Percentiles rank a stretch among this genome's conserved stretches.
These are phyloP conservation scores for Physcomitrellopsis africana DNA, from an alignment of 225 moss, liverwort and hornwort genomes.

Conservation along the genomic window DNA sequence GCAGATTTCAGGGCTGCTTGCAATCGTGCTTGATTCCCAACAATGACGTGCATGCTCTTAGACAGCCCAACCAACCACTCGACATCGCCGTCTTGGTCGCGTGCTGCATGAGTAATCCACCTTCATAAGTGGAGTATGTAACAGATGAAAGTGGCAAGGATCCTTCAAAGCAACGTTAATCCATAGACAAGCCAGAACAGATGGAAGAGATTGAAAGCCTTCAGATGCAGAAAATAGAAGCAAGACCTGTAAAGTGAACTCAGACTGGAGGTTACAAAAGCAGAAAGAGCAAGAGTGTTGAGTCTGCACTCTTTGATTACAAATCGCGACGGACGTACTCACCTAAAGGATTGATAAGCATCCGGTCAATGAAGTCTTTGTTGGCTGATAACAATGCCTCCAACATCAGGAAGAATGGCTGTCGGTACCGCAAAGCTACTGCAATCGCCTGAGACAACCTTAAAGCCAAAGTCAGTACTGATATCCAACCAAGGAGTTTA, in stretches of 20 bases:
- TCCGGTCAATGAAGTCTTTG: constrained; percentile 58
- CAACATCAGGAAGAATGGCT: constrained; percentile 53
- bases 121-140: constrained; percentile 12
- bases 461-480: constrained; percentile 39
- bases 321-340: constrained; percentile 16
- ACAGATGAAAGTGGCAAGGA: constrained; percentile 1
- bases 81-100: constrained; percentile 61
- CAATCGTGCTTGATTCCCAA: constrained; percentile 44
- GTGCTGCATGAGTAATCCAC: constrained; percentile 31
- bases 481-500: background rate
- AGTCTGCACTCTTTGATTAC: background rate
- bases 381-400: constrained; percentile 53
- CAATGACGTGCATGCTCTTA: constrained; percentile 45
- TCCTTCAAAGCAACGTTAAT: background rate
- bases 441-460: constrained; percentile 53
- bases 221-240: constrained; percentile 9
- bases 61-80: constrained; percentile 60
- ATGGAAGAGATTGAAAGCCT: constrained; percentile 8
- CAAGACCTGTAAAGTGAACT: constrained; percentile 13
- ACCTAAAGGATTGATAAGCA: constrained; percentile 61
- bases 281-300: background rate
- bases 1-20: constrained; percentile 40
- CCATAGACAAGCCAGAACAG: background rate
- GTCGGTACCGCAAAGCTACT: constrained; percentile 60
- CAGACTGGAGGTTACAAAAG: background rate